Base-by-base conservation (phyloP, 1,284 basidiomycete species). In the Phellopilus nigrolimitatus region DNA sequence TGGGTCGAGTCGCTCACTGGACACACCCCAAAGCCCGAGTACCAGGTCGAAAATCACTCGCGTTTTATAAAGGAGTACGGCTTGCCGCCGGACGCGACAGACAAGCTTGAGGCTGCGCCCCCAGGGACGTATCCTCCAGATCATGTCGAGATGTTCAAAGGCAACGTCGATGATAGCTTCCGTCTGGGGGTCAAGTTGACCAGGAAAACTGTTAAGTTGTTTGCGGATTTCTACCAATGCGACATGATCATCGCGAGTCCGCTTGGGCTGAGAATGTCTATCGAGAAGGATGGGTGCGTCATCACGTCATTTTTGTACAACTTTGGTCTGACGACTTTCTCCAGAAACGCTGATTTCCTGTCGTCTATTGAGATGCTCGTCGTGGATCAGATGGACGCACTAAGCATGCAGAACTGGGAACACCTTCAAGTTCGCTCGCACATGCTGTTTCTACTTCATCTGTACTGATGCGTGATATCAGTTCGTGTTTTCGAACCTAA, bases 351-450 rank as follows among this genome's bases (percentile, higher is more conserved):
- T 4, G 95, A 99, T 68, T 92, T 95, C 65, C 73, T 99, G 46
- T 91, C 91, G 2, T 95, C 91, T 2, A 90, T 99, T 57, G 97
- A 99, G 66, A 71, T 99, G 12, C 68, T 92, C n/a, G 69, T 98
- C n/a, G 76, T 90, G 7, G 97, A 99, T 66, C 94, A 98, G 61
- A 75, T 91, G 71, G 94, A 99, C 64, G 86, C 90, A 2, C 79
- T 99, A 64, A 79, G 83, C 5, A 99, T 99, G 97, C 95, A 99
- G 71, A 99, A 99, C 63, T 99, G 97, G 97, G 94, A 98, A 47
- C 95, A 99, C 65, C 77, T 95, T 13, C 88, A 95, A 74, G 93
- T 90, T 60, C 46, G 72, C 60, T 13, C 51, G 30, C 17, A 15
- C 4, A 25, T 2, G 2, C 17, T 43, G 43, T 21, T 13, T 27